Conservation (phyloP, 2,329 filamentous ascomycete species). For the Botryotinia convoluta region DNA sequence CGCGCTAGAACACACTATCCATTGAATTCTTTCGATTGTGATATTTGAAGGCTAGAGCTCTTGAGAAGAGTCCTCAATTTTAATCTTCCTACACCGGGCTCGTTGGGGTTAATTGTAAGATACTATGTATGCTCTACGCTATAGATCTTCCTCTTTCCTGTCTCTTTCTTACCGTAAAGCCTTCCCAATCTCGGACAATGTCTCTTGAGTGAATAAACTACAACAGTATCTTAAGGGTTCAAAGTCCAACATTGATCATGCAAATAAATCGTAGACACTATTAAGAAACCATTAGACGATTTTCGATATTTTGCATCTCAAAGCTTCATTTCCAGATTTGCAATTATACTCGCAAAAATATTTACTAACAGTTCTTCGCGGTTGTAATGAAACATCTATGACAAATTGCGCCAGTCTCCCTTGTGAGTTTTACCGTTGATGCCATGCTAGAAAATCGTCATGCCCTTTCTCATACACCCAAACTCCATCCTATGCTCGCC, state of each 20-base stretch:
- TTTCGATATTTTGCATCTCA: background rate
- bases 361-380: background rate
- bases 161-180: background rate
- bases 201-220: background rate
- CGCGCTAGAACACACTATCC: background rate
- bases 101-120: background rate
- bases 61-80: background rate
- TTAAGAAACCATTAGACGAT: background rate
- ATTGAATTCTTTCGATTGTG: background rate
- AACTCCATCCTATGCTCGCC: background rate
- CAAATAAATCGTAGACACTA: background rate
- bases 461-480: background rate
- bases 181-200: background rate
- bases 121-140: background rate
- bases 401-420: background rate
- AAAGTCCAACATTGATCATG: background rate
- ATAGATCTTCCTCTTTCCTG: background rate
- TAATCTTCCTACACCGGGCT: background rate
- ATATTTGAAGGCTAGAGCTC: background rate
- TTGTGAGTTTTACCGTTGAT: background rate
- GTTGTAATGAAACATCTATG: background rate
- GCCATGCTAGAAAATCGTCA: background rate
- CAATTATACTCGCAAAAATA: background rate
- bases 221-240: background rate
- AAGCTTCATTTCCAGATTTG: background rate